Conservation (phyloP, 2,329 filamentous ascomycete species). For the Pseudogymnoascus sp. region DNA sequence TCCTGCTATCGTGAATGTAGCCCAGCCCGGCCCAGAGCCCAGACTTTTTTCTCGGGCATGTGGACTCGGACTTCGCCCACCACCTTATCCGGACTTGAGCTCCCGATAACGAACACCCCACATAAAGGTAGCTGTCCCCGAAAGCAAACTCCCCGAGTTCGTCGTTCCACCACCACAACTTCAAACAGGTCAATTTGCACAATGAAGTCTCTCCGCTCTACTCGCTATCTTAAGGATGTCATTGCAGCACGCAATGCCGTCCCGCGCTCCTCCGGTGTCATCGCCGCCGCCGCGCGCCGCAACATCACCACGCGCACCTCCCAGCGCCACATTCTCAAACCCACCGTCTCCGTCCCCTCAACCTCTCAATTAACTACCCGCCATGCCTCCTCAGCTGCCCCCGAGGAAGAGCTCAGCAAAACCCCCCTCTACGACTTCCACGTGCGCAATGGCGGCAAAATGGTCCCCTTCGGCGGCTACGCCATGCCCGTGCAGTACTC, state of each 20-base stretch:
- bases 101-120: slow-evolving; percentile 8
- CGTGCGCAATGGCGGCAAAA: slow-evolving; percentile 71
- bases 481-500: slow-evolving; percentile 88
- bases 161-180: not conserved
- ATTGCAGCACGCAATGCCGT: slow-evolving; percentile 2
- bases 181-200: slow-evolving; percentile 1
- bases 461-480: slow-evolving; percentile 94
- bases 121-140: slow-evolving; percentile 4
- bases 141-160: not conserved
- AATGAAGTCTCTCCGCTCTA: slow-evolving; percentile 9
- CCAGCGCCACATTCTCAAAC: slow-evolving; percentile 8
- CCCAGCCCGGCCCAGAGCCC: not conserved
- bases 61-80: slow-evolving; percentile 5
- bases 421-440: slow-evolving; percentile 77
- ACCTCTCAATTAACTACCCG: slow-evolving; percentile 17
- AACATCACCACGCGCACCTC: slow-evolving; percentile 12
- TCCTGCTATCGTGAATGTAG: not conserved
- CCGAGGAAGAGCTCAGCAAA: slow-evolving; percentile 39
- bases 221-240: not conserved
- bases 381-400: slow-evolving; percentile 19
- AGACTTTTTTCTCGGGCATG: not conserved
- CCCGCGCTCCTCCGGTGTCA: not conserved
- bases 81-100: slow-evolving; percentile 10
- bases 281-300: not conserved
- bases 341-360: slow-evolving; percentile 1